Evolutionary conservation across 768 basidiomycete genomes (phyloP), one percentile per base, ranked within the genome.

Genomic region (Cystobasidium ongulense): DNA sequence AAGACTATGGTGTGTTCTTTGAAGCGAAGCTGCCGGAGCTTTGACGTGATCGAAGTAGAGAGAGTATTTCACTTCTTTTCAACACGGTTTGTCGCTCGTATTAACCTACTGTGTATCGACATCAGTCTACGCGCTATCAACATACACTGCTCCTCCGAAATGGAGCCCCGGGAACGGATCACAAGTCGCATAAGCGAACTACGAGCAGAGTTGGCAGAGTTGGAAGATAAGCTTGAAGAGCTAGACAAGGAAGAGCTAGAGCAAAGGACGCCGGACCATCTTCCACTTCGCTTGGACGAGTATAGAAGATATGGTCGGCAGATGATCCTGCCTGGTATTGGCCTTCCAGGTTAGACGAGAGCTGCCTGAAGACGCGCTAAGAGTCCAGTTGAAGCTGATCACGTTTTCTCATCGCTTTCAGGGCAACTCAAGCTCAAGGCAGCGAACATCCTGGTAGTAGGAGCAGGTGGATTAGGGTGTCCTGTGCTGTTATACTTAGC

Each of bases 381-480:
- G 17, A 39, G 21, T 4, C 21, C n/a, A 27, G 17, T 35, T 35
- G 52, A 31, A 39, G 21, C 39, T 63, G 41, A 53, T 35, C 57
- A 41, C 41, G 36, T 39, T 18, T 52, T n/a, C 33, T 23, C 29
- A 31, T 35, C 18, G 21, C 29, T 46, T 5, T 7, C 67, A 94
- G 95, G 90, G 23, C 95, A 98, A 81, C 80, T 92, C 50, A 91
- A 88, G 80, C 83, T 99, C 11, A 87, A 87, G 74, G 78, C 83
- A 8, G 86, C 92, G 0, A 87, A 88, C 1, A 88, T 94, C 1
- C 87, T 88, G 18, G 91, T 98, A 1, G 86, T 97, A 1, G 96
- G 96, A 31, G 96, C 94, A 18, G 96, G 96, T 0, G 96, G 96
- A 10, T 84, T 99, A 15, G 96, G 96, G 13, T 98, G 96, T 80